Evolutionary conservation across 1,284 basidiomycete genomes (phyloP), one percentile per base, ranked within the genome.

Genomic region (Fomitopsis schrenkii): DNA sequence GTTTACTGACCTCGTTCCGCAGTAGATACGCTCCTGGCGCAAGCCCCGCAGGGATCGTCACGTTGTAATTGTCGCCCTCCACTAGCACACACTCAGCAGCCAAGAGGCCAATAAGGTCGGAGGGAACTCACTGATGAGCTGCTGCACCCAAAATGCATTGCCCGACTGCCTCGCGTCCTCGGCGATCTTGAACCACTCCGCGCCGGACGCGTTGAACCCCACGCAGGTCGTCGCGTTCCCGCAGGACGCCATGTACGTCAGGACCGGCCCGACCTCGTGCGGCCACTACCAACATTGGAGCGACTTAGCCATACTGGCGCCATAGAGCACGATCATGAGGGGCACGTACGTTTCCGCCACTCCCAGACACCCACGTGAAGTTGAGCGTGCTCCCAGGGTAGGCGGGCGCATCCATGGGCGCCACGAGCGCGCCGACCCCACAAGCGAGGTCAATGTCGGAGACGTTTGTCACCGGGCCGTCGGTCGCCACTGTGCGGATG

Each of bases 201-300:
- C 86, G 3, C 77, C 70, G 2, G 79, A 75, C 2, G 83, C 68
- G 66, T 90, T 77, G 71, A 85, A 89, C 63, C 84, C 72, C 69
- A 81, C 78, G 72, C 89, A 90, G 1, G 83, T 76, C 0, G 76
- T 75, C 35, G 73, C 68, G 8, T 81, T 80, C n/a, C 60, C 65
- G 67, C 88, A 91, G 26, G 80, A 76, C 0, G 88, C 81, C 80
- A 91, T 80, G 72, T 91, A 91, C 42, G 84, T 87, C 71, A 91
- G 74, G 69, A 91, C 73, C 1, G 89, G 88, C 10, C 89, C 89
- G 26, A 77, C 64, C 52, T 70, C 67, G 63, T 73, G 72, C 8
- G 63, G 65, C 72, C 86, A 68, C 88, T 79, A 10, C 22, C 10
- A 87, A 86, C 3, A 81, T 45, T 22, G 41, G 15, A 52, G 17